Percentiles rank a stretch among this genome's conserved stretches.
Conservation (phyloP, 2,329 filamentous ascomycete species). For the Zopfia rhizophila region DNA sequence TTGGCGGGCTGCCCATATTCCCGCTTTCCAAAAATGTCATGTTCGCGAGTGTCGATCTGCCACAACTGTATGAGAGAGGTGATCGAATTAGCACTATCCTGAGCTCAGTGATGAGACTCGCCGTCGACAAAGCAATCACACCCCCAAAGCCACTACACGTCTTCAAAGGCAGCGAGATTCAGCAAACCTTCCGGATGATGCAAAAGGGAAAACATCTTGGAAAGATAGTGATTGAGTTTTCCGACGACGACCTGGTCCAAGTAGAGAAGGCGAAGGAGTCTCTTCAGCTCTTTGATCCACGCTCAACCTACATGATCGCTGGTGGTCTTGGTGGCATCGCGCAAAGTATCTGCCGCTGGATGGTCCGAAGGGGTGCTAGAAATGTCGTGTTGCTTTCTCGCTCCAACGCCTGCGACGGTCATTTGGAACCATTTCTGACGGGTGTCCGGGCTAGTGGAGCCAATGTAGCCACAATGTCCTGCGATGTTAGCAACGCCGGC, state of each 20-base stretch:
- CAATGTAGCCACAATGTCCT: too few relatives aligned
- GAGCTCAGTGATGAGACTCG: constrained; percentile 31
- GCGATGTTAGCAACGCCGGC: neutral
- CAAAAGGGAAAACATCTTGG: constrained; percentile 13
- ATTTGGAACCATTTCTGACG: too few relatives aligned
- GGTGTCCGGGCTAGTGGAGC: too few relatives aligned
- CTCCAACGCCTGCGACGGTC: too few relatives aligned
- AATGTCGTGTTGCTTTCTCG: constrained; percentile 10
- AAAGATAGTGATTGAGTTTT: constrained; percentile 1
- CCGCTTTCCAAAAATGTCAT: constrained; percentile 34
- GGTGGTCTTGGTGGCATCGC: constrained; percentile 12
- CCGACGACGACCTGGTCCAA: neutral
- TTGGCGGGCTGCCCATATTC: constrained; percentile 9
- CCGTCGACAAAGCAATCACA: constrained; percentile 31
- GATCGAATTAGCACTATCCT: constrained; percentile 41
- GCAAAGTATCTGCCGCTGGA: constrained; percentile 3
- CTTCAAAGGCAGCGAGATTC: constrained; percentile 14
- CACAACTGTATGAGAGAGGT: constrained; percentile 23
- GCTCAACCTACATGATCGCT: constrained; percentile 7
- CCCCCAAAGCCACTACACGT: constrained; percentile 32
- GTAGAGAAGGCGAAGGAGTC: constrained; percentile 2
- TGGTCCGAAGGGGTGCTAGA: constrained; percentile 4
- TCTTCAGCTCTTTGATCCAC: neutral
- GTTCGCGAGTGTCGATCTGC: constrained; percentile 30
- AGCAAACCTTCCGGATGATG: constrained; percentile 13